Evolutionary conservation across 768 basidiomycete genomes (phyloP).

Genomic region (Termitomyces sp.): DNA sequence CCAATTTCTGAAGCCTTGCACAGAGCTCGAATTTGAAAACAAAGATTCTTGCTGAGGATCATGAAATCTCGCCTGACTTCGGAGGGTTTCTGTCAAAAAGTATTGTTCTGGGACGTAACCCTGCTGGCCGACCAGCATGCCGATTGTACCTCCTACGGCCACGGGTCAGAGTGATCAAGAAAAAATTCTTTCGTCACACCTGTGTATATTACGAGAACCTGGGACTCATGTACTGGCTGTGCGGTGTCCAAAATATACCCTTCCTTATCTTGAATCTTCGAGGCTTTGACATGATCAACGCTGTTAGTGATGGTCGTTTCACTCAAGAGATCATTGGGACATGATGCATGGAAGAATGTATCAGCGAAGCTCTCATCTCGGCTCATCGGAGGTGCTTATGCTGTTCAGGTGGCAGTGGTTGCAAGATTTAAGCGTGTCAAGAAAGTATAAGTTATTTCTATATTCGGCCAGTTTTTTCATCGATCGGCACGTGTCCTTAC

Average conservation of each 20-base stretch:
- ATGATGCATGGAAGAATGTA: not conserved
- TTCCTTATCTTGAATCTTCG: not conserved
- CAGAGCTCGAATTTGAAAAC: conserved; percentile 76
- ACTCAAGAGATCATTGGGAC: not conserved
- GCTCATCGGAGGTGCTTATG: not conserved
- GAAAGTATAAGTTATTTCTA: not conserved
- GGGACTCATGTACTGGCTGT: conserved; percentile 60
- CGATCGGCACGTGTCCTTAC: conserved; percentile 23
- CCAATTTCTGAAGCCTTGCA: conserved; percentile 81
- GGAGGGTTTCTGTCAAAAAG: conserved; percentile 81
- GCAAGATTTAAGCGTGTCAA: not conserved
- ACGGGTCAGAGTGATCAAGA: not conserved
- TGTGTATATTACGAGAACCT: conserved; percentile 87
- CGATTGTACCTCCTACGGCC: conserved; percentile 73
- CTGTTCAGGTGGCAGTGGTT: not conserved
- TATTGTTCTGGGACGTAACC: conserved; percentile 86
- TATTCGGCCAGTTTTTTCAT: not conserved
- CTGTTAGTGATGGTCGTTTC: not conserved
- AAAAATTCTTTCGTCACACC: conserved; percentile 28
- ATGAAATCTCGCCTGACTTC: conserved; percentile 85
- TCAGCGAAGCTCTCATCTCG: not conserved
- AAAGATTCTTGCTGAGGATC: conserved; percentile 87
- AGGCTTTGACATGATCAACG: not conserved
- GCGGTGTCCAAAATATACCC: conserved; percentile 46
- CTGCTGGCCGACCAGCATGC: conserved; percentile 75